These are phyloP conservation scores for Coriaria nepalensis DNA, from an alignment of 306 rosid genomes.

Conservation along the genomic window DNA sequence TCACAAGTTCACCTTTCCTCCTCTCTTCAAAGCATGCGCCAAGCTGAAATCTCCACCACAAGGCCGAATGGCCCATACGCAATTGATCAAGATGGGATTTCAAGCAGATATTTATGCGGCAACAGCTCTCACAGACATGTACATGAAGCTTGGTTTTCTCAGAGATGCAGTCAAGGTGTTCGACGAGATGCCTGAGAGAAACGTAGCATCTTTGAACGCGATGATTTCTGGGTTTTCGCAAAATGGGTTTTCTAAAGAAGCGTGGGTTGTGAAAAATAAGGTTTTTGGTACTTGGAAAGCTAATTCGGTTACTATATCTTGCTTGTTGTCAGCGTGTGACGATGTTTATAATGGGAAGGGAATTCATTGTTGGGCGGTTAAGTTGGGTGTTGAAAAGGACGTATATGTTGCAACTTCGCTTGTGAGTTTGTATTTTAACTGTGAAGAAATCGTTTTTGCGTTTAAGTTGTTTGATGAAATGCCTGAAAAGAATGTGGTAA, in stretches of 20 bases:
- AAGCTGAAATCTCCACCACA: slow-evolving; percentile 21
- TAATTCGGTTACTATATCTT: slow-evolving; percentile 43
- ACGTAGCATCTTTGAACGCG: slow-evolving; percentile 37
- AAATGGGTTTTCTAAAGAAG: slow-evolving; percentile 32
- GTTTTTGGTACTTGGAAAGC: slow-evolving; percentile 27
- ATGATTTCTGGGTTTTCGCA: slow-evolving; percentile 32
- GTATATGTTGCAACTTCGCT: slow-evolving; percentile 50
- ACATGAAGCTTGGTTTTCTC: slow-evolving; percentile 13
- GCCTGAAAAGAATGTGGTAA: slow-evolving; percentile 40
- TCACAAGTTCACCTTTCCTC: slow-evolving; percentile 42
- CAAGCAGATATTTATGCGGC: slow-evolving; percentile 30
- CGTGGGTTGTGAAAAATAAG: slow-evolving; percentile 16
- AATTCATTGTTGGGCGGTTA: slow-evolving; percentile 48
- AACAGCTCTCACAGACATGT: slow-evolving; percentile 38
- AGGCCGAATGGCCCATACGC: slow-evolving; percentile 42
- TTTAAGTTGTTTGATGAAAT: slow-evolving; percentile 33
- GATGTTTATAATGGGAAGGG: slow-evolving; percentile 15
- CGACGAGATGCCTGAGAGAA: slow-evolving; percentile 52
- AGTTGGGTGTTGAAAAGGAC: slow-evolving; percentile 48
- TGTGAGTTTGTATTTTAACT: slow-evolving; percentile 37
- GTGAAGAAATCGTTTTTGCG: slow-evolving; percentile 25
- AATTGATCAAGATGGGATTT: slow-evolving; percentile 47
- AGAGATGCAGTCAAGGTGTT: slow-evolving; percentile 36
- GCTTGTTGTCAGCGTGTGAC: slow-evolving; percentile 26
- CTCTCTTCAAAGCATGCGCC: slow-evolving; percentile 67